These are phyloP conservation scores for Stevia rebaudiana DNA, from an alignment of 140 eudicot genomes.

Conservation along the genomic window DNA sequence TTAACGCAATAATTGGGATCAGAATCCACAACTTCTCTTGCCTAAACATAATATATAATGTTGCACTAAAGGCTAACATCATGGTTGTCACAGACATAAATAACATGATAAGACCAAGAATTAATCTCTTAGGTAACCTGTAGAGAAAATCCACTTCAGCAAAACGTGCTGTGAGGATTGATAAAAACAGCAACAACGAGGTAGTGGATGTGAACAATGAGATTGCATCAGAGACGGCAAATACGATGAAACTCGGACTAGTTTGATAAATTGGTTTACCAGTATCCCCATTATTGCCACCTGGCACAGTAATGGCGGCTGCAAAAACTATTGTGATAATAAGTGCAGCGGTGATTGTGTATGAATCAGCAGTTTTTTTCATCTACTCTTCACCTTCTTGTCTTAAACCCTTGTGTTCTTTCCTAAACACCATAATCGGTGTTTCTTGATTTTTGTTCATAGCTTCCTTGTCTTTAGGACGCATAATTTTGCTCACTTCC, in stretches of 20 bases:
- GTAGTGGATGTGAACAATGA: not conserved
- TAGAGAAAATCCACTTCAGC: slow-evolving; percentile 3
- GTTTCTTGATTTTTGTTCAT: slow-evolving; percentile 1
- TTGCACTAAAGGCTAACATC: slow-evolving; percentile 2
- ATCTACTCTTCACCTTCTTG: slow-evolving; percentile 26
- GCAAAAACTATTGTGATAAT: not conserved
- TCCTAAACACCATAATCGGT: slow-evolving; percentile 16
- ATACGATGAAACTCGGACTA: not conserved
- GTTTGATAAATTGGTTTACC: slow-evolving; percentile 9
- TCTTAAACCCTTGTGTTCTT: slow-evolving; percentile 11
- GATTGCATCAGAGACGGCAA: not conserved
- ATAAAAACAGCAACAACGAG: not conserved
- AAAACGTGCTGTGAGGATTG: not conserved
- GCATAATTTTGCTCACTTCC: slow-evolving; percentile 14
- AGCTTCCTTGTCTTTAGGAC: not conserved
- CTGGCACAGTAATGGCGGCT: slow-evolving; percentile 24
- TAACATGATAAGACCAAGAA: not conserved
- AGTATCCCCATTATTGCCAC: slow-evolving; percentile 10
- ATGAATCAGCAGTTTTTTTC: slow-evolving; percentile 1
- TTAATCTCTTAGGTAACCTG: slow-evolving; percentile 5
- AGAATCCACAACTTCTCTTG: not conserved
- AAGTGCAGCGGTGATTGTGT: not conserved
- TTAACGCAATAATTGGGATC: slow-evolving; percentile 15
- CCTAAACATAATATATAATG: slow-evolving; percentile 2
- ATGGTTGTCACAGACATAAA: not conserved